Evolutionary conservation across 192 early-diverging fungal species (phyloP).

Genomic region (Coemansia sp.): DNA sequence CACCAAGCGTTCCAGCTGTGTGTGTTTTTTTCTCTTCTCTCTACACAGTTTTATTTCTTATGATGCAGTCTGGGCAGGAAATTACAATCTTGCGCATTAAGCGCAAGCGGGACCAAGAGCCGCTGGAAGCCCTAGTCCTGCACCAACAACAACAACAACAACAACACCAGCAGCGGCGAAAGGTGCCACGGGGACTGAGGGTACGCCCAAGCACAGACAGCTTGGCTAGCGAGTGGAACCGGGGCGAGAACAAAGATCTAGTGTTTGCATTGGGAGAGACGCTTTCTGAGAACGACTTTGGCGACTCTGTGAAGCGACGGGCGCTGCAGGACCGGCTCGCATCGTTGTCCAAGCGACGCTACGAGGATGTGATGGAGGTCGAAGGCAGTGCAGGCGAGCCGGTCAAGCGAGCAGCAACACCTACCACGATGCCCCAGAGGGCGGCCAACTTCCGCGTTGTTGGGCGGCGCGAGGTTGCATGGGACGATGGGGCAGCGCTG

Average conservation of each 20-base stretch:
- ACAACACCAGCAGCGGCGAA: constrained; percentile 1
- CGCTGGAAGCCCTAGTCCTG: constrained; percentile 57
- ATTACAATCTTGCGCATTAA: constrained; percentile 70
- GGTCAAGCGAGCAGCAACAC: background rate
- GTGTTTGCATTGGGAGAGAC: constrained; percentile 67
- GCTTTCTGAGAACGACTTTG: constrained; percentile 58
- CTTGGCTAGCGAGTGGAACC: constrained; percentile 8
- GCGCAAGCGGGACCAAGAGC: constrained; percentile 69
- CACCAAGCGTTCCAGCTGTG: too few species aligned
- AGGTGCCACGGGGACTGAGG: constrained; percentile 1
- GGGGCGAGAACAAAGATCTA: constrained; percentile 29
- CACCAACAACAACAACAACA: constrained; percentile 22
- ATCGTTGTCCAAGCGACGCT: constrained; percentile 1
- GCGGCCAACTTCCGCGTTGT: constrained; percentile 22
- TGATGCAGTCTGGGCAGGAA: background rate
- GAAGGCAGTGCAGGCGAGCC: background rate
- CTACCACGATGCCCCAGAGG: too few species aligned
- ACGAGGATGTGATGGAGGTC: constrained; percentile 8
- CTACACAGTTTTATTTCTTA: background rate
- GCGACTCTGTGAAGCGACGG: constrained; percentile 45
- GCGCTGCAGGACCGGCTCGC: constrained; percentile 48
- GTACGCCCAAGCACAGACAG: constrained; percentile 4
- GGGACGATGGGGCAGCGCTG: background rate
- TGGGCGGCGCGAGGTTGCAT: constrained; percentile 11
- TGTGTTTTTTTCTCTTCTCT: background rate